phyloP scores from a whole-genome alignment of 768 basidiomycete genomes.

The Tylopilus cervinicoccineus region DNA sequence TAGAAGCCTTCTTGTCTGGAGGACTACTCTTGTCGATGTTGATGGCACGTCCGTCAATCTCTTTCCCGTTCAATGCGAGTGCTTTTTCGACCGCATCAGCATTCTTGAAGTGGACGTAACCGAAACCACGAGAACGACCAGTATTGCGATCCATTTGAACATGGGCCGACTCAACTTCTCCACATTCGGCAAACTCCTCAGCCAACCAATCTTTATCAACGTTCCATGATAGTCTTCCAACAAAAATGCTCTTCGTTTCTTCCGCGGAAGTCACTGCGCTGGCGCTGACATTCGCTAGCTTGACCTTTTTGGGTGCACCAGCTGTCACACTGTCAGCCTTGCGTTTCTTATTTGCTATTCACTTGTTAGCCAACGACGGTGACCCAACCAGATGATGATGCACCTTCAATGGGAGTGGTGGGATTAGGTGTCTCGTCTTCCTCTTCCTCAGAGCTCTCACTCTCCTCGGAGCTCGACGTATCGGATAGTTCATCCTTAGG shows the following conservation, averaged over 20 bases:
- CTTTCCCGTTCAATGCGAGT: conserved; percentile 72
- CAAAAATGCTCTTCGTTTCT: conserved; percentile 74
- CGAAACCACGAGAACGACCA: conserved; percentile 82
- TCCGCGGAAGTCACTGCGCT: conserved; percentile 34
- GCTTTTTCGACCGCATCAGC: conserved; percentile 76
- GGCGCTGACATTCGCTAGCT: conserved; percentile 55
- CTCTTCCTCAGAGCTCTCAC: conserved; percentile 5
- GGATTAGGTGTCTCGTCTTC: conserved; percentile 18
- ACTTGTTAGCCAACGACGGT: conserved; percentile 2
- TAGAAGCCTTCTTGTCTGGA: conserved; percentile 48
- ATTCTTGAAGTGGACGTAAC: conserved; percentile 75
- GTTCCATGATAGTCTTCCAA: conserved; percentile 93
- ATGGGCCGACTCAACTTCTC: conserved; percentile 85
- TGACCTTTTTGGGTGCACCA: conserved; percentile 76
- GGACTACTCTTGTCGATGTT: conserved; percentile 80
- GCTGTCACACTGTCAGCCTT: conserved; percentile 67
- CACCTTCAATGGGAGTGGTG: conserved; percentile 38
- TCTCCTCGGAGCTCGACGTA: conserved; percentile 7
- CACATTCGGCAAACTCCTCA: conserved; percentile 84
- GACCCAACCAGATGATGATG: background rate
- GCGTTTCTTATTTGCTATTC: conserved; percentile 53
- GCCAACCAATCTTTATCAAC: conserved; percentile 95
- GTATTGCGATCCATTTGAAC: conserved; percentile 82
- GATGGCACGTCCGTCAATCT: conserved; percentile 88
- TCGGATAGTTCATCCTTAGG: conserved; percentile 4